A percentile compares a stretch with the other conserved stretches of the same genome.
These are phyloP conservation scores for Cystofilobasidium macerans DNA, from an alignment of 768 basidiomycete species.

Conservation along the genomic window DNA sequence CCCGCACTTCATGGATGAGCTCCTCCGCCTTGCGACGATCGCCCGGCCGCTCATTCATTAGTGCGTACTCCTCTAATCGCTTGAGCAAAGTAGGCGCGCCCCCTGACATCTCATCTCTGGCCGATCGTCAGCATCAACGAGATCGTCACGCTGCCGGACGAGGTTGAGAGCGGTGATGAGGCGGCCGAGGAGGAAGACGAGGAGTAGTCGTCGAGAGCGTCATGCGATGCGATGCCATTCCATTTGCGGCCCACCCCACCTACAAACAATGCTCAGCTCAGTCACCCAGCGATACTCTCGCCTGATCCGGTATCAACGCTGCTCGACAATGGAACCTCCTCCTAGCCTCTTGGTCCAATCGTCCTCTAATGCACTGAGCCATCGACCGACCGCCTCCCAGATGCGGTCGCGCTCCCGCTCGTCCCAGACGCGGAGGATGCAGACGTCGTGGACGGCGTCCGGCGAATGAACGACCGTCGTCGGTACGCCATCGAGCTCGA, in stretches of 20 bases:
- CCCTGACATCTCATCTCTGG: background rate
- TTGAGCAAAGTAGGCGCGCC: constrained; percentile 35
- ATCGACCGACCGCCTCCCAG: background rate
- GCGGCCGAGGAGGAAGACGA: background rate
- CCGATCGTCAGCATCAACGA: background rate
- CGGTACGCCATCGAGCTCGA: background rate
- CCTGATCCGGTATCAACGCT: no score
- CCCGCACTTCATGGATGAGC: constrained; percentile 53
- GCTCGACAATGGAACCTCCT: no score
- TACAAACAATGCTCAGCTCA: no score
- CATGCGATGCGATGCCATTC: no score
- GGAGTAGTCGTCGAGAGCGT: no score
- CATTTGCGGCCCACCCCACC: no score
- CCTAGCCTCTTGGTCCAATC: no score
- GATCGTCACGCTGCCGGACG: background rate
- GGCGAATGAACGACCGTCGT: background rate
- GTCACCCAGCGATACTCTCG: no score
- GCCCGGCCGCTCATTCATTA: constrained; percentile 63
- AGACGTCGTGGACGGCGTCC: background rate
- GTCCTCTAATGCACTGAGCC: background rate
- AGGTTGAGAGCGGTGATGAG: background rate
- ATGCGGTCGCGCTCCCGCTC: background rate
- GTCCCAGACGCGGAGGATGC: background rate
- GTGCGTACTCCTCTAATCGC: constrained; percentile 26
- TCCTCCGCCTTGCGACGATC: constrained; percentile 49